phyloP scores from a whole-genome alignment of 345 rosid genomes.

The Heritiera littoralis region DNA sequence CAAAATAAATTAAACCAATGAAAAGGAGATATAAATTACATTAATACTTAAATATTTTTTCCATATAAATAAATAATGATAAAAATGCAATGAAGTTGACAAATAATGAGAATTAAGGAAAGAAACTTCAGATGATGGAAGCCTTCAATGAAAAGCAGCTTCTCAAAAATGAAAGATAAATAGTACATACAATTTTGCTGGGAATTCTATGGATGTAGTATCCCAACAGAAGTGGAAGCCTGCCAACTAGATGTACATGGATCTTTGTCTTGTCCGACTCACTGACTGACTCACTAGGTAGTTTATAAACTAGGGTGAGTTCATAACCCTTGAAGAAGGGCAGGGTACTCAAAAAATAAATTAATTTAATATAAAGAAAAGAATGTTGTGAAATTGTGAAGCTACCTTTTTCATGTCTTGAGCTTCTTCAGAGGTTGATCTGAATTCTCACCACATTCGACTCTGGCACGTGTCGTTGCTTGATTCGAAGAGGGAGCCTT shows the following conservation, averaged over 20 bases:
- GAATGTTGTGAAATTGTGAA: background rate
- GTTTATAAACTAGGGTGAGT: conserved; percentile 37
- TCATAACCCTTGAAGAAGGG: conserved; percentile 23
- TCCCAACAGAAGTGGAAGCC: conserved; percentile 25
- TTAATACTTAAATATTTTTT: background rate
- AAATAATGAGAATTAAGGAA: background rate
- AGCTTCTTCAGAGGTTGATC: conserved; percentile 52
- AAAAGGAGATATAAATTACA: background rate
- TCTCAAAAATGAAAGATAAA: conserved; percentile 23
- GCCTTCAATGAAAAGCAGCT: conserved; percentile 30
- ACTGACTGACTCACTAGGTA: conserved; percentile 26
- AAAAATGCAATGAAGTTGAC: background rate
- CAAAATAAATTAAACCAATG: background rate
- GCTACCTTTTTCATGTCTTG: conserved; percentile 40
- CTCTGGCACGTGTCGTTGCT: conserved; percentile 37
- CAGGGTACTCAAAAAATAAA: conserved; percentile 32
- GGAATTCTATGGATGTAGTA: conserved; percentile 34
- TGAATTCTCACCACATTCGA: conserved; percentile 31
- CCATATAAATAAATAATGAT: background rate
- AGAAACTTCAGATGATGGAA: conserved; percentile 12
- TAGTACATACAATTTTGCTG: conserved; percentile 20
- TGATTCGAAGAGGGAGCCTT: conserved; percentile 31
- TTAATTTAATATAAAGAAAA: conserved; percentile 26
- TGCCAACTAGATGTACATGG: conserved; percentile 40
- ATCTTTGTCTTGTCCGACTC: conserved; percentile 3